phyloP scores from a whole-genome alignment of 1,139 yeast genomes.

The Geotrichum carabidarum region DNA sequence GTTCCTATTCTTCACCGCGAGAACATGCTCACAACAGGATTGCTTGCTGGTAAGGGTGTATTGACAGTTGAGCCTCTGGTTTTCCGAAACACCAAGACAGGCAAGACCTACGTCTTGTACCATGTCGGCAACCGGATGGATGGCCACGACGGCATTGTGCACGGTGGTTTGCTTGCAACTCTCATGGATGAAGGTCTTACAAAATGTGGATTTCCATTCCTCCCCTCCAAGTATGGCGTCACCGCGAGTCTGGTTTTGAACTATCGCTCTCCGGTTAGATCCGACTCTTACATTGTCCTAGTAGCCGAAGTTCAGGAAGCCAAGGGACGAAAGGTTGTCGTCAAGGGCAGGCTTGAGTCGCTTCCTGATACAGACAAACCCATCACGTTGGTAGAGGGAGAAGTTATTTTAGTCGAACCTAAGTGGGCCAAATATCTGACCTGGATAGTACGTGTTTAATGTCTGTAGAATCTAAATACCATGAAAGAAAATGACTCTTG shows the following conservation, averaged over 20 bases:
- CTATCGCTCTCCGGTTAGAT: slow-evolving; percentile 13
- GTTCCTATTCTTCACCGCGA: slow-evolving; percentile 28
- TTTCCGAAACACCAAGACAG: slow-evolving; percentile 22
- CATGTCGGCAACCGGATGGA: slow-evolving; percentile 66
- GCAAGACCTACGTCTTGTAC: slow-evolving; percentile 14
- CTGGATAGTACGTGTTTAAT: slow-evolving; percentile 24
- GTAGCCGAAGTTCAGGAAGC: slow-evolving; percentile 2
- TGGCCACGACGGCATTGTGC: slow-evolving; percentile 83
- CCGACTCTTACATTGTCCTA: slow-evolving; percentile 14
- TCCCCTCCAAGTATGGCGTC: slow-evolving; percentile 19
- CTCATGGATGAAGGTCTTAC: slow-evolving; percentile 33
- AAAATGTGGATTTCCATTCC: slow-evolving; percentile 18
- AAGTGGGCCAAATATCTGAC: slow-evolving; percentile 31
- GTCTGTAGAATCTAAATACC: too few relatives aligned
- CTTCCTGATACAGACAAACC: slow-evolving; percentile 14
- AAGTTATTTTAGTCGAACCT: slow-evolving; percentile 30
- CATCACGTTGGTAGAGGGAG: slow-evolving; percentile 25
- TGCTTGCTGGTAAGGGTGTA: slow-evolving; percentile 28
- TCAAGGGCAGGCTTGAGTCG: slow-evolving; percentile 9
- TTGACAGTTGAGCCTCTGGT: slow-evolving; percentile 31
- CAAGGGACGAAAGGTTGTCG: slow-evolving; percentile 18
- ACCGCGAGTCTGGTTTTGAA: slow-evolving; percentile 17
- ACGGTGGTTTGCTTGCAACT: slow-evolving; percentile 87
- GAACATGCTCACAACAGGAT: slow-evolving; percentile 29
- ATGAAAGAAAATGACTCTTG: too few relatives aligned